phyloP scores from a whole-genome alignment of 179 eudicot species.

The Beta macrorhiza region DNA sequence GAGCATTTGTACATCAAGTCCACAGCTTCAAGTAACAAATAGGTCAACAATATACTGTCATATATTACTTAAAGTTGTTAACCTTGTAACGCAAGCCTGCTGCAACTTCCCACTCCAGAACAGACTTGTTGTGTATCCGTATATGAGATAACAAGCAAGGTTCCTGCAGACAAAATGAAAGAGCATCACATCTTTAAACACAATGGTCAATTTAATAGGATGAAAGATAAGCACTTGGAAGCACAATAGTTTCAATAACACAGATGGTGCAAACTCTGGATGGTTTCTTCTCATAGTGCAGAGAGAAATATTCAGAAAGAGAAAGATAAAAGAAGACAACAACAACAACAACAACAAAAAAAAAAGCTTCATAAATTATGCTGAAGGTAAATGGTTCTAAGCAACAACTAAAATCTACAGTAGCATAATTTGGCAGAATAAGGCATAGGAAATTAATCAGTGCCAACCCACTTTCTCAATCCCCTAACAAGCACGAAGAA shows the following conservation, averaged over 20 bases:
- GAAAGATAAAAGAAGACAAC: neutral
- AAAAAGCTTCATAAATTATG: neutral
- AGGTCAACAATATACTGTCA: neutral
- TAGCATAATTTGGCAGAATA: neutral
- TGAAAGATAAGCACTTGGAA: constrained; percentile 1
- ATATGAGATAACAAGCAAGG: constrained; percentile 74
- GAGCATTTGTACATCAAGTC: neutral
- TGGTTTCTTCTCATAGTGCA: neutral
- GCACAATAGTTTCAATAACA: neutral
- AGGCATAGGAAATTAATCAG: neutral
- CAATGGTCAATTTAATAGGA: constrained; percentile 7
- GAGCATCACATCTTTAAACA: neutral
- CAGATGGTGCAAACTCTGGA: neutral
- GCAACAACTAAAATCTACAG: neutral
- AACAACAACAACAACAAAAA: no score
- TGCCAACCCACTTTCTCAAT: neutral
- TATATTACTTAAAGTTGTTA: constrained; percentile 16
- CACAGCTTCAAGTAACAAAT: constrained; percentile 1
- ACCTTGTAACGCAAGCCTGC: constrained; percentile 88
- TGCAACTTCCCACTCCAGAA: constrained; percentile 85
- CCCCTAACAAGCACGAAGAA: neutral
- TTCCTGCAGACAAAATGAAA: constrained; percentile 47
- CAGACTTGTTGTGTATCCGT: constrained; percentile 79
- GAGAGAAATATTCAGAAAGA: neutral
- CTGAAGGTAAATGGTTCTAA: neutral